Base-by-base conservation (phyloP, 2,329 filamentous ascomycete genomes). In the Aspergillus pseudotamarii region DNA sequence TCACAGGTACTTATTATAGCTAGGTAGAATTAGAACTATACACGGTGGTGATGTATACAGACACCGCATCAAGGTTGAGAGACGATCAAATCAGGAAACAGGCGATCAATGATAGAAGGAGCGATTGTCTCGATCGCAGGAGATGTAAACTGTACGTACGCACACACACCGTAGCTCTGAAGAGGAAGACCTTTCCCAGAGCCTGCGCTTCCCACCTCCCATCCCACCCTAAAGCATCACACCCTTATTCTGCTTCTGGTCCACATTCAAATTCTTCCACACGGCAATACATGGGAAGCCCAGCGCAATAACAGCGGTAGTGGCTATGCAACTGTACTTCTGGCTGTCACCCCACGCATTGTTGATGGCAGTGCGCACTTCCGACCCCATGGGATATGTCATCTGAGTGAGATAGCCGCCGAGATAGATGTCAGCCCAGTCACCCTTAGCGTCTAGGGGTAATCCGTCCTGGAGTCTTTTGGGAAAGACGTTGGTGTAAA, bases 291-390 rank as follows among this genome's bases (percentile, higher is more conserved):
- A 64, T 16, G 75, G 75, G 57, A 78, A 70, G 5, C 56, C 70
- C 48, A 77, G 63, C 6, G 68, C 67, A 50, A 77, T 54, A n/a
- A 77, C 63, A 3, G 65, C 67, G 8, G 74, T 76, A 6, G 75
- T 72, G 2, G 75, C 73, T 63, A 78, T 75, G 28, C 68, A 69
- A 28, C 68, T 70, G 51, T 71, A 67, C 50, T 72, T 73, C 66
- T 79, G 76, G 9, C 69, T 72, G 41, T 73, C 66, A n/a, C 75
- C 74, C 72, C 73, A 79, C 3, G 78, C 76, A 57, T 70, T 66
- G 16, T 75, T 68, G 61, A 76, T 75, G 8, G 75, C 76, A 8
- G 72, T 67, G 6, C 76, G 73, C 3, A 67, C 59, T 5, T 69
- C 65, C 6, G 62, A 60, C 23, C 76, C 76, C 16, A 70, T 59